Evolutionary conservation across 768 basidiomycete genomes (phyloP).

Genomic region (Sarcomyxa edulis): DNA sequence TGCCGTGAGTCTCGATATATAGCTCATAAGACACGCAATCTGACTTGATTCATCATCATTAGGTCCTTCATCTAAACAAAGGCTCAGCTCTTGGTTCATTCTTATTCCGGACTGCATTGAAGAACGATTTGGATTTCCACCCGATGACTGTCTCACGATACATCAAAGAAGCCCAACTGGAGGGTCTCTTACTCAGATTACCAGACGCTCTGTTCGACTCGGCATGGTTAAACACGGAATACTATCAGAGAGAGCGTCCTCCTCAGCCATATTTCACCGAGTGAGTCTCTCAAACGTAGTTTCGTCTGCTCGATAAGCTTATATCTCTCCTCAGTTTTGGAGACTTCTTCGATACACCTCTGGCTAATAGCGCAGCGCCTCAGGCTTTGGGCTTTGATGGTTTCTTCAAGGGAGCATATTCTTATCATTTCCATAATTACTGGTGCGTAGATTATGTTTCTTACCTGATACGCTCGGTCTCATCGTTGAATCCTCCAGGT

Average conservation of each 20-base stretch:
- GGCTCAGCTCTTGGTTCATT: constrained; percentile 88
- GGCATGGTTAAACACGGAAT: constrained; percentile 93
- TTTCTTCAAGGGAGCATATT: constrained; percentile 94
- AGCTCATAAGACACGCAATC: no score
- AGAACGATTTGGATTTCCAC: constrained; percentile 94
- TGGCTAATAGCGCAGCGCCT: constrained; percentile 70
- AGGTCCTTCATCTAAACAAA: constrained; percentile 88
- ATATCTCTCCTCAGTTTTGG: constrained; percentile 57
- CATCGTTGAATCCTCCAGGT: constrained; percentile 45
- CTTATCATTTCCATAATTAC: constrained; percentile 95
- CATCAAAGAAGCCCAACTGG: constrained; percentile 82
- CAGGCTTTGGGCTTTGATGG: constrained; percentile 88
- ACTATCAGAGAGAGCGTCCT: constrained; percentile 86
- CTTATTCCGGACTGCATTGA: constrained; percentile 89
- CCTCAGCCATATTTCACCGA: constrained; percentile 91
- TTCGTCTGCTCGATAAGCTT: constrained; percentile 1
- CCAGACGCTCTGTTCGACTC: constrained; percentile 97
- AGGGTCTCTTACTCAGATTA: constrained; percentile 77
- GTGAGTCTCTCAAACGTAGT: constrained; percentile 34
- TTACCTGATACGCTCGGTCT: constrained; percentile 6
- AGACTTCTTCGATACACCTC: constrained; percentile 84
- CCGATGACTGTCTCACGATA: constrained; percentile 94
- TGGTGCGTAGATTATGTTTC: constrained; percentile 45
- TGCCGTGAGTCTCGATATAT: no score
- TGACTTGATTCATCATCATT: no score